A percentile compares a stretch with the other conserved stretches of the same genome.
These are phyloP conservation scores for Epichloe elymi DNA, from an alignment of 2,329 filamentous ascomycete genomes.

Conservation along the genomic window DNA sequence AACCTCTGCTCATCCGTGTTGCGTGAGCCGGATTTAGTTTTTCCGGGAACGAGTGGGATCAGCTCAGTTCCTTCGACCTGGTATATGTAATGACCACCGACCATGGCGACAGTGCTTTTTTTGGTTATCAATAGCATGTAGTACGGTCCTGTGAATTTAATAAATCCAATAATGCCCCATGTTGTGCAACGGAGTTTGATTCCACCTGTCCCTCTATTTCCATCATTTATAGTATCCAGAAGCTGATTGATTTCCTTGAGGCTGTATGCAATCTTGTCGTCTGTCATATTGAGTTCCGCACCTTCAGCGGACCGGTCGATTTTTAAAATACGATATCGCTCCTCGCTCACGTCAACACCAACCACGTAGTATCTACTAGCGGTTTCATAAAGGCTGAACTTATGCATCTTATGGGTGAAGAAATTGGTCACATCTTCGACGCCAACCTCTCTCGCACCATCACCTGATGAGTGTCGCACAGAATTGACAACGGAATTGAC, in stretches of 20 bases:
- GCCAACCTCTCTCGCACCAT: conserved; percentile 11
- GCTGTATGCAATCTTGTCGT: conserved; percentile 91
- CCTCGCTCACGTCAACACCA: conserved; percentile 80
- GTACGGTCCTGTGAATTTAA: conserved; percentile 87
- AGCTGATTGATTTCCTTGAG: conserved; percentile 86
- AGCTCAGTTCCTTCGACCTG: conserved; percentile 90
- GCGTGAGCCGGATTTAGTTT: conserved; percentile 60
- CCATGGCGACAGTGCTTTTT: conserved; percentile 83
- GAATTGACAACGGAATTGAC: conserved; percentile 18
- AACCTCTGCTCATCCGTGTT: conserved; percentile 87
- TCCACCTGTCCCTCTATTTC: conserved; percentile 81
- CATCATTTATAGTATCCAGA: conserved; percentile 89
- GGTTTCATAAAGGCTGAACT: conserved; percentile 95
- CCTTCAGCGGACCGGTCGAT: conserved; percentile 79
- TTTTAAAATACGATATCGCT: conserved; percentile 80
- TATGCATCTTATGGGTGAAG: conserved; percentile 64
- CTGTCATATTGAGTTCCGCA: conserved; percentile 66
- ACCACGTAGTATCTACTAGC: conserved; percentile 88
- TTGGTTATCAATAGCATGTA: conserved; percentile 98
- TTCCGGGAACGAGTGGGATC: conserved; percentile 68
- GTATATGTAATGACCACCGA: conserved; percentile 92
- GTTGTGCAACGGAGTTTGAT: conserved; percentile 80
- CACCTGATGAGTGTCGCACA: conserved; percentile 4
- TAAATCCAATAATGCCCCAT: conserved; percentile 91
- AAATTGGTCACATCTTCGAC: conserved; percentile 23